These are phyloP conservation scores for Cocos nucifera DNA, from an alignment of 176 grass and related monocot genomes.

Conservation along the genomic window DNA sequence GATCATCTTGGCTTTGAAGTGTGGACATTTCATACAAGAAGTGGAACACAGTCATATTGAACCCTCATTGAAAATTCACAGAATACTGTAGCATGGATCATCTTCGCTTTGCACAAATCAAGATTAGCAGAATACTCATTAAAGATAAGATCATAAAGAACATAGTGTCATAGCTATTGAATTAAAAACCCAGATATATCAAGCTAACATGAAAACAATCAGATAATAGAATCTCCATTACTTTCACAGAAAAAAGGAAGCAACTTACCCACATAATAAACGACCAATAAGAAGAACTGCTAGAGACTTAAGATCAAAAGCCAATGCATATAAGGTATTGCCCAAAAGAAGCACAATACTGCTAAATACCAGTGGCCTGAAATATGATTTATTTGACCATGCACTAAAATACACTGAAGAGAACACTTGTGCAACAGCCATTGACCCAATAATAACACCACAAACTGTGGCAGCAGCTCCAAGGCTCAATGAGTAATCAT, in stretches of 20 bases:
- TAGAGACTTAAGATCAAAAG: conserved; percentile 11
- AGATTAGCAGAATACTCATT: too few relatives aligned
- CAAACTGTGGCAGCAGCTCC: conserved; percentile 21
- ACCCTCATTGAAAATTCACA: too few relatives aligned
- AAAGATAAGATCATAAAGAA: too few relatives aligned
- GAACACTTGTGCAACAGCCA: conserved; percentile 20
- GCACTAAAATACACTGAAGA: conserved; percentile 26
- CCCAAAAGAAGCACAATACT: conserved; percentile 14
- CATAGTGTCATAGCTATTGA: too few relatives aligned
- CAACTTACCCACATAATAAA: conserved; percentile 17
- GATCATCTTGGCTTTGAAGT: too few relatives aligned
- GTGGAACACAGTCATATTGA: too few relatives aligned
- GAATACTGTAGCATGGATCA: too few relatives aligned
- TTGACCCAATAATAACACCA: conserved; percentile 20
- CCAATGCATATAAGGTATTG: conserved; percentile 17
- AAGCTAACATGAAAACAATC: too few relatives aligned
- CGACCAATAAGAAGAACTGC: conserved; percentile 12
- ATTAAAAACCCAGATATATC: too few relatives aligned
- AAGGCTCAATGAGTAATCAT: conserved; percentile 18
- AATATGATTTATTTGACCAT: conserved; percentile 22
- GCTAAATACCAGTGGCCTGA: conserved; percentile 17
- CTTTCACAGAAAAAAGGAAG: background rate
- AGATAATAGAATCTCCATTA: too few relatives aligned
- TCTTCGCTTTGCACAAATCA: too few relatives aligned
- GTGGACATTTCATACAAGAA: too few relatives aligned